phyloP scores from a whole-genome alignment of 208 protist species.

The Trypanosoma brucei region DNA sequence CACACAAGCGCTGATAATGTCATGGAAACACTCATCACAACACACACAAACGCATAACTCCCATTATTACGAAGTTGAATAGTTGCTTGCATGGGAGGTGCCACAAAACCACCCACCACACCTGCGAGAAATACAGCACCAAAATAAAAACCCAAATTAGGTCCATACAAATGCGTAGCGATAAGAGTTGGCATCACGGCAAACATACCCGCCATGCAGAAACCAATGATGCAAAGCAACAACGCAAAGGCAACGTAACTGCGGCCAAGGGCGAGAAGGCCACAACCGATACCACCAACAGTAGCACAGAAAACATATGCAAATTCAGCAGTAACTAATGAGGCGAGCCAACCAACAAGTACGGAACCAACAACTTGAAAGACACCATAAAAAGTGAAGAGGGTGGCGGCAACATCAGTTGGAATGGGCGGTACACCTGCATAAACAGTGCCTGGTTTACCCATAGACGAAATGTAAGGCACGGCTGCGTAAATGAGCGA shows the following conservation, averaged over 20 bases:
- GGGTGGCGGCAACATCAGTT: conserved; percentile 52
- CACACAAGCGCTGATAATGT: conserved; percentile 52
- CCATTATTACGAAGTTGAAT: conserved; percentile 55
- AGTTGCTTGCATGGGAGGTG: conserved; percentile 67
- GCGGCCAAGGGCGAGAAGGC: conserved; percentile 56
- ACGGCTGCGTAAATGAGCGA: conserved; percentile 70
- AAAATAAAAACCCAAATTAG: conserved; percentile 81
- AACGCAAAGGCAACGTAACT: conserved; percentile 62
- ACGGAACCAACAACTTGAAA: conserved; percentile 75
- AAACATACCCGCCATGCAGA: conserved; percentile 82
- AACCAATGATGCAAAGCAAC: conserved; percentile 54
- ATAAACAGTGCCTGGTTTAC: conserved; percentile 59
- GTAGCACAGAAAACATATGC: conserved; percentile 49
- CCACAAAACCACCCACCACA: conserved; percentile 68
- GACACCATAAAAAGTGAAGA: conserved; percentile 75
- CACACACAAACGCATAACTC: conserved; percentile 72
- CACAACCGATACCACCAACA: conserved; percentile 38
- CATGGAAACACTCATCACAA: conserved; percentile 73
- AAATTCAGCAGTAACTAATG: conserved; percentile 50
- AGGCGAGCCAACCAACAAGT: conserved; percentile 48
- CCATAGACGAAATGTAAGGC: conserved; percentile 80
- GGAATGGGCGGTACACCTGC: conserved; percentile 35
- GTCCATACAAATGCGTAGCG: conserved; percentile 57
- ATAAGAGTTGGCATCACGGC: conserved; percentile 78
- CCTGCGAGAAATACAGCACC: conserved; percentile 63